Percentiles rank a stretch among this genome's conserved stretches.
These are phyloP conservation scores for Lactifluus echinatus DNA, from an alignment of 768 basidiomycete genomes.

Conservation along the genomic window DNA sequence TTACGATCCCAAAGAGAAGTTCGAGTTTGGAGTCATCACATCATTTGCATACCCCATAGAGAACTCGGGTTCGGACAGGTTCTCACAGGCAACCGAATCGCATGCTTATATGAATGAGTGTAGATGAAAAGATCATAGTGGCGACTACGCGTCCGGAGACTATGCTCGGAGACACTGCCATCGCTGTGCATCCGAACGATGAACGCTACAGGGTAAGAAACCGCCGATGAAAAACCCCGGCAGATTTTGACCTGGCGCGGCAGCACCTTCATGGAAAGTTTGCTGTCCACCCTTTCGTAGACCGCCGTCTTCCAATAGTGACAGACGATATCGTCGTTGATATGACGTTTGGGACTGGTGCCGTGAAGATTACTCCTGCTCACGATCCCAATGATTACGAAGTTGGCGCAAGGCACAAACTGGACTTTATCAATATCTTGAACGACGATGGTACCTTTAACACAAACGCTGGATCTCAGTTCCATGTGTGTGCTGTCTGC, in stretches of 20 bases:
- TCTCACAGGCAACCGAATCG: background rate
- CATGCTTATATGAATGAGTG: background rate
- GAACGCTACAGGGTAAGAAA: constrained; percentile 66
- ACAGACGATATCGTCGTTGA: constrained; percentile 79
- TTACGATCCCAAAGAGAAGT: constrained; percentile 89
- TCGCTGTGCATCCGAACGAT: constrained; percentile 94
- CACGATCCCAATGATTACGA: constrained; percentile 98
- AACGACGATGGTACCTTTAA: constrained; percentile 98
- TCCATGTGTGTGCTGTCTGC: constrained; percentile 43
- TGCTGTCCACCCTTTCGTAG: constrained; percentile 80
- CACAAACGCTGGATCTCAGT: constrained; percentile 72
- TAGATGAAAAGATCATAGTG: constrained; percentile 76
- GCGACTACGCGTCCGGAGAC: constrained; percentile 98
- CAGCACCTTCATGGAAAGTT: constrained; percentile 93
- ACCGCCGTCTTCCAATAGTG: constrained; percentile 81
- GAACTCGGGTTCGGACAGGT: constrained; percentile 51
- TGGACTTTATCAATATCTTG: constrained; percentile 89
- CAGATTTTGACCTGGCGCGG: too few species aligned
- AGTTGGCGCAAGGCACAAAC: constrained; percentile 76
- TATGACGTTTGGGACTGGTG: constrained; percentile 95
- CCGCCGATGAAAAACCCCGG: background rate
- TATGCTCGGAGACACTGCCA: constrained; percentile 95
- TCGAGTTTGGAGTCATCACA: constrained; percentile 94
- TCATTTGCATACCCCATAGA: constrained; percentile 95
- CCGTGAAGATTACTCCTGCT: constrained; percentile 97